Percentiles rank a stretch among this genome's conserved stretches.
These are phyloP conservation scores for Exophiala sideris DNA, from an alignment of 2,329 filamentous ascomycete genomes.

Conservation along the genomic window DNA sequence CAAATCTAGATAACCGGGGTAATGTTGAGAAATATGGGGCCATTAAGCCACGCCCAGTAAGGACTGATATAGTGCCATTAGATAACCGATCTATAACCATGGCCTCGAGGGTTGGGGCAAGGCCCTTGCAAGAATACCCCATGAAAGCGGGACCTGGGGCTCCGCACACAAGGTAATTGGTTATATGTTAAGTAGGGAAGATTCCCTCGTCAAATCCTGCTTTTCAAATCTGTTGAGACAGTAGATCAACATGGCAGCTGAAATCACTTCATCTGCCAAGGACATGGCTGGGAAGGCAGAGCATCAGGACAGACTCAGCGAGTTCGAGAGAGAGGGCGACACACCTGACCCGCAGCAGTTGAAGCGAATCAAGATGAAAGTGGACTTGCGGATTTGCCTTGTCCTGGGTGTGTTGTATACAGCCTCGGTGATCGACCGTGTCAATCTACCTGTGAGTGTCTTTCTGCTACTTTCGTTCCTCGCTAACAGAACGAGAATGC, in stretches of 20 bases:
- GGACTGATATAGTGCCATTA: background rate
- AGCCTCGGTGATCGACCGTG: constrained; percentile 4
- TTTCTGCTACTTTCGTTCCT: background rate
- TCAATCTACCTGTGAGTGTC: constrained; percentile 10
- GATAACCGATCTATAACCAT: background rate
- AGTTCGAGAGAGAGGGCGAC: background rate
- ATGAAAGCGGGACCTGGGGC: background rate
- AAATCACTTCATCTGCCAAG: background rate
- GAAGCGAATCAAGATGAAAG: constrained; percentile 6
- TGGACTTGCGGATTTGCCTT: constrained; percentile 5
- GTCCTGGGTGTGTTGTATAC: constrained; percentile 10
- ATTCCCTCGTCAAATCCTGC: background rate
- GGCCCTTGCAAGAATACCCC: background rate
- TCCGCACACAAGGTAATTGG: background rate
- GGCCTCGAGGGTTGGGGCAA: background rate
- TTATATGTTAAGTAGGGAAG: background rate
- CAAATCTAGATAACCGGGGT: background rate
- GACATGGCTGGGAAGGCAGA: background rate
- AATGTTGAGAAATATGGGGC: background rate
- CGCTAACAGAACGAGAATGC: background rate
- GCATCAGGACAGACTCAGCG: constrained; percentile 1
- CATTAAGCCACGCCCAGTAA: background rate
- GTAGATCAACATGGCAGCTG: background rate
- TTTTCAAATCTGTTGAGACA: background rate
- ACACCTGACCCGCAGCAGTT: background rate